phyloP scores from a whole-genome alignment of 139 green algal species.

The Chlorella sorokiniana region DNA sequence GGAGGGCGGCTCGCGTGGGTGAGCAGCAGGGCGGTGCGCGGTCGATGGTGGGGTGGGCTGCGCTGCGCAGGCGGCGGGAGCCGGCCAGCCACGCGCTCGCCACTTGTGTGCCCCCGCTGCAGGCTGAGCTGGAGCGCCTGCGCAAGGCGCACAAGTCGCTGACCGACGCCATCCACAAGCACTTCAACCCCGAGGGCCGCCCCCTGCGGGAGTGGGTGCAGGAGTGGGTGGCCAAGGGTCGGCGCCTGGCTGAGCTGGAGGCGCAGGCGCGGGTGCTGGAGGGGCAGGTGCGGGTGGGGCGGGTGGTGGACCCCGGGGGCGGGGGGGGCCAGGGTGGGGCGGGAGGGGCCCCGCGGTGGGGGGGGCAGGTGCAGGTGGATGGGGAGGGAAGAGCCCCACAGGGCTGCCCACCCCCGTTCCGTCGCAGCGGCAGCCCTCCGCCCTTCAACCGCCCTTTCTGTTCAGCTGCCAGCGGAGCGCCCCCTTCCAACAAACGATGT shows the following conservation, averaged over 20 bases:
- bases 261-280: constrained; percentile 5
- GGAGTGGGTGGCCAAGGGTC: constrained; percentile 29
- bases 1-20: neutral
- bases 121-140: constrained; percentile 10
- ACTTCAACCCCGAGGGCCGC: constrained; percentile 40
- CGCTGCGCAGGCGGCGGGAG: too few species aligned
- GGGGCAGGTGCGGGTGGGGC: neutral
- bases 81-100: neutral
- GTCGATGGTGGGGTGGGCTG: neutral
- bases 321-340: too few species aligned
- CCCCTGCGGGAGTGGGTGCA: constrained; percentile 23
- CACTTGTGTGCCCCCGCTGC: neutral
- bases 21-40: neutral
- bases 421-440: too few species aligned
- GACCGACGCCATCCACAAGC: neutral
- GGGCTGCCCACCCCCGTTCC: too few species aligned
- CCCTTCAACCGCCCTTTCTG: too few species aligned
- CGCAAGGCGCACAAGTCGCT: neutral
- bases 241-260: constrained; percentile 38
- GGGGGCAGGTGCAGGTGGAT: too few species aligned
- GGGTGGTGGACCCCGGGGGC: too few species aligned
- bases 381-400: too few species aligned
- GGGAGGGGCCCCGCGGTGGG: too few species aligned
- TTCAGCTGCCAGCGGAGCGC: neutral
- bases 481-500: too few species aligned